Conservation (phyloP, 78 protist species). For the Mantamonas sphyraenae region DNA sequence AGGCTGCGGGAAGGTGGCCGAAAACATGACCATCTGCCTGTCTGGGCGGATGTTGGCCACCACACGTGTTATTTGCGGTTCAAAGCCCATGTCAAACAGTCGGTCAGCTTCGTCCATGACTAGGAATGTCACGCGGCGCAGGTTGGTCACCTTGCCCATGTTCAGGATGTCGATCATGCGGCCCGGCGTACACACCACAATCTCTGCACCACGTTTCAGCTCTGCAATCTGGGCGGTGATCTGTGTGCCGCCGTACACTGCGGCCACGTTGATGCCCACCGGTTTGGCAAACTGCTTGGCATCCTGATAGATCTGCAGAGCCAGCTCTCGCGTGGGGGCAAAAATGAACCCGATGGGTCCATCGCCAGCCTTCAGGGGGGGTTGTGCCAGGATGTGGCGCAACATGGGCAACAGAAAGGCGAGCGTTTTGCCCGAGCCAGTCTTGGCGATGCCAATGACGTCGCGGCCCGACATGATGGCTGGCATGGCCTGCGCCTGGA, state of each 20-base stretch:
- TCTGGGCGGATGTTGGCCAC: conserved; percentile 75
- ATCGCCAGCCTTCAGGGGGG: conserved; percentile 56
- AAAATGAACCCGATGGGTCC: conserved; percentile 91
- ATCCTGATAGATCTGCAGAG: conserved; percentile 80
- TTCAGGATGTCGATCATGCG: conserved; percentile 97
- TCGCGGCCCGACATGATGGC: conserved; percentile 86
- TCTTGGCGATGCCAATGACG: conserved; percentile 72
- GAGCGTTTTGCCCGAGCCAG: conserved; percentile 93
- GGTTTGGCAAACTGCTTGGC: conserved; percentile 51
- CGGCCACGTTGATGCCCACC: conserved; percentile 17
- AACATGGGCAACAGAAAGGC: conserved; percentile 95
- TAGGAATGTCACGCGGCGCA: conserved; percentile 79
- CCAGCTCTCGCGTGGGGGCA: conserved; percentile 97
- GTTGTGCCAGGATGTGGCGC: conserved; percentile 86
- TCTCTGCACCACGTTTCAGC: conserved; percentile 83
- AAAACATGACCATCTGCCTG: conserved; percentile 85
- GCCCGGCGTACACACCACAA: conserved; percentile 97
- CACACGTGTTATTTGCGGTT: conserved; percentile 80
- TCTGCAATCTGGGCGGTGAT: conserved; percentile 89
- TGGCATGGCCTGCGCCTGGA: conserved; percentile 87
- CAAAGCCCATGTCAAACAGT: conserved; percentile 96
- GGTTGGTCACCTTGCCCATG: conserved; percentile 76
- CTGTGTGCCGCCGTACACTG: conserved; percentile 92
- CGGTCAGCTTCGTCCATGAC: conserved; percentile 99
- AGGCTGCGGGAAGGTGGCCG: conserved; percentile 90